These are phyloP conservation scores for Lentinula sp. DNA, from an alignment of 768 basidiomycete species.

Conservation along the genomic window DNA sequence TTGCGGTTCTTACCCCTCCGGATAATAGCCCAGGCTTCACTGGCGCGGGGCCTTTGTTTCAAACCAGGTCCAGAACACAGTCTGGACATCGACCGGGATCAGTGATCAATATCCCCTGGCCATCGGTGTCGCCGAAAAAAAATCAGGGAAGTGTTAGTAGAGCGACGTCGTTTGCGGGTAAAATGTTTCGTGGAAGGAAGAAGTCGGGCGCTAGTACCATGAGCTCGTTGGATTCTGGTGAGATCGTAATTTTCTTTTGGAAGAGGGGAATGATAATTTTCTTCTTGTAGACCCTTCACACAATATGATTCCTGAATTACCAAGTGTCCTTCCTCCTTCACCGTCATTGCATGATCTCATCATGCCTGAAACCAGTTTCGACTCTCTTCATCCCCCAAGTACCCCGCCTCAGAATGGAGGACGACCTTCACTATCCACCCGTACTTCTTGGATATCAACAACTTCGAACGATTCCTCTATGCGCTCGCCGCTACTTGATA, in stretches of 20 bases:
- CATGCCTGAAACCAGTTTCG: slow-evolving; percentile 5
- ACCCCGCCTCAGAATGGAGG: slow-evolving; percentile 10
- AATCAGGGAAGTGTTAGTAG: slow-evolving; percentile 33
- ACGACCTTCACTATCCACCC: slow-evolving; percentile 17
- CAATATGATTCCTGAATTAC: slow-evolving; percentile 7
- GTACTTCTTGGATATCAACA: slow-evolving; percentile 42
- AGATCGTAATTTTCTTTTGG: slow-evolving; percentile 18
- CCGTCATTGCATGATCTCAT: slow-evolving; percentile 13
- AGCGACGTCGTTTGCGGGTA: slow-evolving; percentile 56
- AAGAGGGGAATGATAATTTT: neutral
- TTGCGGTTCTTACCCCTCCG: slow-evolving; percentile 53
- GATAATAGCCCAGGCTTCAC: slow-evolving; percentile 32
- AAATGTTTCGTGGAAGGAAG: slow-evolving; percentile 51
- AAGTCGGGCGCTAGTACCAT: slow-evolving; percentile 43
- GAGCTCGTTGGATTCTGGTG: slow-evolving; percentile 31
- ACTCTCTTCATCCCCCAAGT: slow-evolving; percentile 13
- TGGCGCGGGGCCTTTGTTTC: neutral
- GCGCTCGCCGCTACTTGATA: slow-evolving; percentile 47
- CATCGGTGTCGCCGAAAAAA: slow-evolving; percentile 39
- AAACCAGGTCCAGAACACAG: neutral
- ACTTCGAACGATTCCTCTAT: slow-evolving; percentile 31
- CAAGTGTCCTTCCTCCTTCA: slow-evolving; percentile 13
- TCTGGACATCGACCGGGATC: neutral
- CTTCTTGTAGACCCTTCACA: neutral
- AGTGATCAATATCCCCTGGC: slow-evolving; percentile 30